Percentiles rank a stretch among this genome's conserved stretches.
phyloP scores from a whole-genome alignment of 2,329 filamentous ascomycete species.

The Paraphoma chrysanthemicola region DNA sequence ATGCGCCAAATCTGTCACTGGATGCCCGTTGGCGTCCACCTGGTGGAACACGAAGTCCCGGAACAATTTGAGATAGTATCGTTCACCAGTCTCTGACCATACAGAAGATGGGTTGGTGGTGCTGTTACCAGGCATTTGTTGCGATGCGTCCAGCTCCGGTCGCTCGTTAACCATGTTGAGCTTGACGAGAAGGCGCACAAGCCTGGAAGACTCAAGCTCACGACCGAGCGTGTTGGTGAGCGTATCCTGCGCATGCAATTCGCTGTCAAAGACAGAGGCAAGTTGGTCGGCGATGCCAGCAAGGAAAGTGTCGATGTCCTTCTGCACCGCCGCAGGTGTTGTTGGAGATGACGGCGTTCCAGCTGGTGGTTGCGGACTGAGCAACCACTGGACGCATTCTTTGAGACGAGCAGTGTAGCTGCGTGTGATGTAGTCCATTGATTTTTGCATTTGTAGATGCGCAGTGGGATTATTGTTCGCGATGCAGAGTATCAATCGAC shows the following conservation, averaged over 20 bases:
- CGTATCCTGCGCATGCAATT: constrained; percentile 80
- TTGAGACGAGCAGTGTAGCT: constrained; percentile 80
- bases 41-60: constrained; percentile 98
- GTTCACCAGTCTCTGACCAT: constrained; percentile 93
- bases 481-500: constrained; percentile 81
- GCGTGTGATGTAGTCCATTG: constrained; percentile 77
- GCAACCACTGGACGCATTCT: constrained; percentile 81
- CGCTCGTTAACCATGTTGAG: constrained; percentile 89
- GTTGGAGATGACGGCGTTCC: constrained; percentile 41
- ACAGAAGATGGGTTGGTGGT: constrained; percentile 48
- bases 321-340: constrained; percentile 53
- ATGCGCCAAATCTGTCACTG: constrained; percentile 86
- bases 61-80: constrained; percentile 93
- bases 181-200: constrained; percentile 82
- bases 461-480: constrained; percentile 71
- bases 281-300: constrained; percentile 79
- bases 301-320: constrained; percentile 81
- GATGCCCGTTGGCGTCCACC: constrained; percentile 82
- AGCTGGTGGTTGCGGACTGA: constrained; percentile 61
- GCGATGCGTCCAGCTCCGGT: constrained; percentile 79
- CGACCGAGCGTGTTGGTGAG: constrained; percentile 73
- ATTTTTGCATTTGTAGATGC: constrained; percentile 69
- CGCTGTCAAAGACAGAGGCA: constrained; percentile 75
- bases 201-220: constrained; percentile 88
- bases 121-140: constrained; percentile 45